phyloP scores from a whole-genome alignment of 805 yeast genomes.

The Candida pseudoglaebosa region DNA sequence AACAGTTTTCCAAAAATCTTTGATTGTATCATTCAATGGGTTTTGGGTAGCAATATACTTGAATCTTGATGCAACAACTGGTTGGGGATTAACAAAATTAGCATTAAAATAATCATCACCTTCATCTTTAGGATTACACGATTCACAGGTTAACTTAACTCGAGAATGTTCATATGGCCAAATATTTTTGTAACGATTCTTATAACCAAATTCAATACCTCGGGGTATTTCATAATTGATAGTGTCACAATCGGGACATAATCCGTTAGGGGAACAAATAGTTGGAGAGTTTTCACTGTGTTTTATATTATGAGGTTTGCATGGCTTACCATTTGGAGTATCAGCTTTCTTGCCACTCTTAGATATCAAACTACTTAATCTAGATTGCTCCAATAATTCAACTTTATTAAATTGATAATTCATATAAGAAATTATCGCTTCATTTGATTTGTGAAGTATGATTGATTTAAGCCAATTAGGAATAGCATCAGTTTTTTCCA shows the following conservation, averaged over 20 bases:
- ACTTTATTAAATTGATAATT: constrained; percentile 31
- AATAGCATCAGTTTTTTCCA: constrained; percentile 7
- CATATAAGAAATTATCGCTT: constrained; percentile 21
- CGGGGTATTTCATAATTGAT: constrained; percentile 36
- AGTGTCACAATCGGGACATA: constrained; percentile 41
- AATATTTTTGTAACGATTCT: constrained; percentile 43
- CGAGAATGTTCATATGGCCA: constrained; percentile 51
- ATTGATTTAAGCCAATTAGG: constrained; percentile 34
- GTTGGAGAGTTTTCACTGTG: constrained; percentile 13
- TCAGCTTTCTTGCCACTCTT: not conserved
- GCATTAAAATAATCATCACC: constrained; percentile 44
- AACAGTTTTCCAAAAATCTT: constrained; percentile 42
- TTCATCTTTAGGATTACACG: constrained; percentile 7
- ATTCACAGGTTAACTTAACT: constrained; percentile 23
- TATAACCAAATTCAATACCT: constrained; percentile 43
- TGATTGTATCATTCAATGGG: constrained; percentile 37
- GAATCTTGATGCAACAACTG: constrained; percentile 16
- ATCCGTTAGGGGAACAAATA: constrained; percentile 36
- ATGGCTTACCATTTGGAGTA: not conserved
- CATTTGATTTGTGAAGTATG: constrained; percentile 12
- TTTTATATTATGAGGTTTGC: not conserved
- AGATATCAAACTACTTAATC: constrained; percentile 23
- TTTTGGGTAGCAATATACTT: constrained; percentile 45
- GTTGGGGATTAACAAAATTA: constrained; percentile 32
- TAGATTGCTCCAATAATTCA: constrained; percentile 35